Percentiles rank a stretch among this genome's conserved stretches.
phyloP scores from a whole-genome alignment of 2,329 filamentous ascomycete genomes.

The Hymenoscyphus linearis region DNA sequence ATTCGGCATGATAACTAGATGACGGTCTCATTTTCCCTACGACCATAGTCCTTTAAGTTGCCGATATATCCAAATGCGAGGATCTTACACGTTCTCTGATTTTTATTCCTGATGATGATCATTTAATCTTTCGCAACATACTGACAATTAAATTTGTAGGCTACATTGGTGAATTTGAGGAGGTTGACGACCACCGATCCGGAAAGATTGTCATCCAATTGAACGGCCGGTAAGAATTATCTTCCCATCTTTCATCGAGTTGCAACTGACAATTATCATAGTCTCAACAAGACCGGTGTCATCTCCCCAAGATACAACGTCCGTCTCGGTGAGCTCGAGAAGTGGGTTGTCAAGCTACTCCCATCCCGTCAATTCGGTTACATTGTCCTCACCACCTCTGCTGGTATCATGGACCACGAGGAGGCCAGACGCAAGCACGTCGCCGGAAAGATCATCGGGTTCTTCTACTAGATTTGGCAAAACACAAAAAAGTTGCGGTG shows the following conservation, averaged over 20 bases:
- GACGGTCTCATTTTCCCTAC: slow-evolving; percentile 78
- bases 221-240: slow-evolving; percentile 69
- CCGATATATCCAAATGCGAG: slow-evolving; percentile 89
- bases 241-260: not conserved
- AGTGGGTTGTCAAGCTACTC: slow-evolving; percentile 99
- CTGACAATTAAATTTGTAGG: slow-evolving; percentile 59
- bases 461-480: slow-evolving; percentile 80
- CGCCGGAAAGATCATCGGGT: slow-evolving; percentile 97
- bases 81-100: slow-evolving; percentile 97
- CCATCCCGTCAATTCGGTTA: slow-evolving; percentile 99
- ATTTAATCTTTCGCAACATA: slow-evolving; percentile 95
- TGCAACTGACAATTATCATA: slow-evolving; percentile 24
- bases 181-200: slow-evolving; percentile 98
- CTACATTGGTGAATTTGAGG: slow-evolving; percentile 99
- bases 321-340: slow-evolving; percentile 94
- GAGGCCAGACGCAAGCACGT: slow-evolving; percentile 99
- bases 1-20: slow-evolving; percentile 99
- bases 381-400: slow-evolving; percentile 97
- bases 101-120: slow-evolving; percentile 68
- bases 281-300: slow-evolving; percentile 97
- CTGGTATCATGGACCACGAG: slow-evolving; percentile 99
- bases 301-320: slow-evolving; percentile 99
- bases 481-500: slow-evolving; percentile 14
- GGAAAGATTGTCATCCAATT: slow-evolving; percentile 99
- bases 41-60: slow-evolving; percentile 99